Percentiles rank a stretch among this genome's conserved stretches.
phyloP scores from a whole-genome alignment of 257 asterid species.

The Prunella vulgaris region DNA sequence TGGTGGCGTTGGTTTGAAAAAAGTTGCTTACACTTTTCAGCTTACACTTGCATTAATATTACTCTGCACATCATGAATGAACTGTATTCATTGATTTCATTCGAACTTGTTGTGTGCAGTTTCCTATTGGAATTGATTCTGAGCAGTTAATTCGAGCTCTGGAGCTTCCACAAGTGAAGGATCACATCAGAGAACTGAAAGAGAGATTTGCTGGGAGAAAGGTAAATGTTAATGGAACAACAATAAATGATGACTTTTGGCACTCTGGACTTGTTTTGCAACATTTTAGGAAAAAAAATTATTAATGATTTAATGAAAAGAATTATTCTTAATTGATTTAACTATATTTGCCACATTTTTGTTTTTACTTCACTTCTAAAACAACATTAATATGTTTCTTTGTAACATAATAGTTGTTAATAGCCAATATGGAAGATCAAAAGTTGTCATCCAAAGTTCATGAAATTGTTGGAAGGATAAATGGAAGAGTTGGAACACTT shows the following conservation, averaged over 20 bases:
- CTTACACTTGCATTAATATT: conserved; percentile 18
- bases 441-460: conserved; percentile 88
- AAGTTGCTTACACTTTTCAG: too few relatives aligned
- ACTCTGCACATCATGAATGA: background rate
- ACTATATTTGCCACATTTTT: background rate
- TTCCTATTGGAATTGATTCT: conserved; percentile 94
- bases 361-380: too few relatives aligned
- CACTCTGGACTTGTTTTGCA: background rate
- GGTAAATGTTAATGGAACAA: conserved; percentile 36
- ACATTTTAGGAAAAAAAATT: background rate
- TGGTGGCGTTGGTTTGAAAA: too few relatives aligned
- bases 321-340: background rate
- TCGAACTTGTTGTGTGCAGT: conserved; percentile 49
- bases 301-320: background rate
- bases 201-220: conserved; percentile 83
- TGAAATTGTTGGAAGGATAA: conserved; percentile 95
- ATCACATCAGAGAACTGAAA: conserved; percentile 68
- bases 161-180: conserved; percentile 66
- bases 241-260: background rate
- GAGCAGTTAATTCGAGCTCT: conserved; percentile 86
- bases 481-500: conserved; percentile 85
- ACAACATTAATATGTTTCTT: background rate
- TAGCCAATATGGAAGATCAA: conserved; percentile 48
- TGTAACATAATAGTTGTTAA: background rate
- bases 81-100: conserved; percentile 18